Evolutionary conservation across 257 asterid species (phyloP).

Genomic region (Solanum etuberosum): DNA sequence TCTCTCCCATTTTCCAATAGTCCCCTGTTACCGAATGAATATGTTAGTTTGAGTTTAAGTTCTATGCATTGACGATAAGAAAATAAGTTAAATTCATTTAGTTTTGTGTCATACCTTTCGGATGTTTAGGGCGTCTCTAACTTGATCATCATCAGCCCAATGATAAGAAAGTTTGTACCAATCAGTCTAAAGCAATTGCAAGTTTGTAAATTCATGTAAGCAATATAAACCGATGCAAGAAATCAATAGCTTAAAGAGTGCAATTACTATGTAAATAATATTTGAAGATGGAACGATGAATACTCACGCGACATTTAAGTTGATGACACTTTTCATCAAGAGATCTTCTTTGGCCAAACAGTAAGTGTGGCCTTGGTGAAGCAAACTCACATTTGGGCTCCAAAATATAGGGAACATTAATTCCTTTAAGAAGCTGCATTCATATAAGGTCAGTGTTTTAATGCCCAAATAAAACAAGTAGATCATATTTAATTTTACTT

Average conservation of each 20-base stretch:
- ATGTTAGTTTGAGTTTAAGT: neutral
- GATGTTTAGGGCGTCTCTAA: slow-evolving; percentile 1
- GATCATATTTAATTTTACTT: too few relatives aligned
- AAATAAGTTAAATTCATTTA: neutral
- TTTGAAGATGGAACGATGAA: neutral
- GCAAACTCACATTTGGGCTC: slow-evolving; percentile 4
- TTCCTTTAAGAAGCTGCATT: neutral
- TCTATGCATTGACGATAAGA: neutral
- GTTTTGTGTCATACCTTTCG: neutral
- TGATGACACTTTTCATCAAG: slow-evolving; percentile 2
- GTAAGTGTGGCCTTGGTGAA: neutral
- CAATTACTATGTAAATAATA: neutral
- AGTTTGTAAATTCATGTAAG: neutral
- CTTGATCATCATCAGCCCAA: slow-evolving; percentile 7
- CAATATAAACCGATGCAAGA: neutral
- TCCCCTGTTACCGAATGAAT: neutral
- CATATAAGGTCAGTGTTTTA: neutral
- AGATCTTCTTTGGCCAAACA: neutral
- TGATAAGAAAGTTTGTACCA: neutral
- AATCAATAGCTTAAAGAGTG: neutral
- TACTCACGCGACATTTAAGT: slow-evolving; percentile 7
- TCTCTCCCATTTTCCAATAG: slow-evolving; percentile 6
- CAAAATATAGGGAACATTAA: neutral
- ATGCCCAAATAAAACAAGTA: neutral
- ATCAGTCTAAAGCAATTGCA: neutral